A percentile compares a stretch with the other conserved stretches of the same genome.
phyloP scores from a whole-genome alignment of 495 filamentous ascomycete genomes.

The Hyaloscypha hepaticicola region DNA sequence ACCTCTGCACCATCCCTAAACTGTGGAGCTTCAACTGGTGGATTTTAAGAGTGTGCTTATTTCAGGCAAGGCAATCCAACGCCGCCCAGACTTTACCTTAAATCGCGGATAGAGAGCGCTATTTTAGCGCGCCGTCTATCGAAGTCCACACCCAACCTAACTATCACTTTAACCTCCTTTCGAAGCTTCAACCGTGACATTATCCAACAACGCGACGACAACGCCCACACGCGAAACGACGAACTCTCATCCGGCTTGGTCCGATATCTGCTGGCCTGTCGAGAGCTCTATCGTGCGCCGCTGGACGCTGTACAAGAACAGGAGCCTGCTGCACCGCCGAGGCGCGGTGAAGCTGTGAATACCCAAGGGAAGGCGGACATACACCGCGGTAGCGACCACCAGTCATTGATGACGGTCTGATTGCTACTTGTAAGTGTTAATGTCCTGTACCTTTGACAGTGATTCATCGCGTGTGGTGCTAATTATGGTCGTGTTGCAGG shows the following conservation, averaged over 20 bases:
- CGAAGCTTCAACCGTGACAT: not conserved
- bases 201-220: constrained; percentile 1
- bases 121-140: not conserved
- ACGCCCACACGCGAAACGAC: not conserved
- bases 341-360: constrained; percentile 18
- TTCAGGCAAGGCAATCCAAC: not conserved
- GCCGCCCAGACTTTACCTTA: not conserved
- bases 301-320: constrained; percentile 22
- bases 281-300: constrained; percentile 1
- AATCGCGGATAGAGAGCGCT: not conserved
- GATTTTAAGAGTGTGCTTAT: not conserved
- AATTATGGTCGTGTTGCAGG: constrained; percentile 8
- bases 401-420: not conserved
- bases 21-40: not conserved
- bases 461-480: constrained; percentile 1
- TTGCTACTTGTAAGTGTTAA: constrained; percentile 11
- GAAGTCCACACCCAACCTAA: constrained; percentile 3
- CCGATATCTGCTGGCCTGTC: constrained; percentile 5
- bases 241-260: not conserved
- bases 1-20: not conserved
- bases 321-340: constrained; percentile 3
- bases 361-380: not conserved
- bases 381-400: not conserved
- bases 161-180: constrained; percentile 1
- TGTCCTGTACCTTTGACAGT: not conserved